phyloP scores from a whole-genome alignment of 164 flowering plant species.

The Chimonanthus salicifolius region DNA sequence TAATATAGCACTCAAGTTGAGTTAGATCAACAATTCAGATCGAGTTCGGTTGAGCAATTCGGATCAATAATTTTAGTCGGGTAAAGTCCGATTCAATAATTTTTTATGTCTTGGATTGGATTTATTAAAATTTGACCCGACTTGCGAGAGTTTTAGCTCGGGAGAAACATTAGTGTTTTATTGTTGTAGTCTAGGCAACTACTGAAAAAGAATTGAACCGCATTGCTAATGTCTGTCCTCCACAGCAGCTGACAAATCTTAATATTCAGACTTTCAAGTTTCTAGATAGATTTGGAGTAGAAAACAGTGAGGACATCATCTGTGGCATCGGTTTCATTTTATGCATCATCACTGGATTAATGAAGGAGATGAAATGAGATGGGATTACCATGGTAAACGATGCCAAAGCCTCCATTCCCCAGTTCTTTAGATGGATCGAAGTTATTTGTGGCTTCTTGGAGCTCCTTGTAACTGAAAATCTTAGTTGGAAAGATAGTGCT shows the following conservation, averaged over 20 bases:
- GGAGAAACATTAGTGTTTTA: no score
- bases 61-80: no score
- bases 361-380: not conserved
- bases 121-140: no score
- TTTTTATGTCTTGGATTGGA: no score
- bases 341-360: not conserved
- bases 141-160: no score
- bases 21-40: no score
- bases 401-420: slow-evolving; percentile 34
- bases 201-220: no score
- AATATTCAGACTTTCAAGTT: not conserved
- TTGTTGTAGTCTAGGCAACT: no score
- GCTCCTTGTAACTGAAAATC: slow-evolving; percentile 10
- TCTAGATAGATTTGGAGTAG: not conserved
- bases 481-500: slow-evolving; percentile 10
- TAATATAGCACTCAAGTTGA: no score
- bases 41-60: no score
- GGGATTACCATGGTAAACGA: slow-evolving; percentile 29
- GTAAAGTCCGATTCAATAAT: no score
- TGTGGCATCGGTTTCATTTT: not conserved
- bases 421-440: slow-evolving; percentile 31
- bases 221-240: not conserved
- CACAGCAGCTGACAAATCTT: not conserved
- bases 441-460: slow-evolving; percentile 27
- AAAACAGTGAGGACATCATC: not conserved